Evolutionary conservation across 106 monocot genomes (phyloP).

Genomic region (Alisma plantagoaquatica): DNA sequence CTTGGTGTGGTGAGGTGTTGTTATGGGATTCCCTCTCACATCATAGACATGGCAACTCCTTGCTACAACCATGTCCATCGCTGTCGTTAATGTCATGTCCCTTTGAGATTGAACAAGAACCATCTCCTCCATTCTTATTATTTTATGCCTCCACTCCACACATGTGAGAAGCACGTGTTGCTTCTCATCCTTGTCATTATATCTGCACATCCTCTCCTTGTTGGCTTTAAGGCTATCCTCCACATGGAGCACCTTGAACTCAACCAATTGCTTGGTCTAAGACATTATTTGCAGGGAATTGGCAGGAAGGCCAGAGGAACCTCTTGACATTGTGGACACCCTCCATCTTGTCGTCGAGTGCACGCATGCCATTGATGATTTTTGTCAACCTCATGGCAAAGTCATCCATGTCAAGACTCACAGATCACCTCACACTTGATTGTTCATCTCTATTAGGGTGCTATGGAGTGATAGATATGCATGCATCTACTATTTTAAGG

Average conservation of each 20-base stretch:
- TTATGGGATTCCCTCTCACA: neutral
- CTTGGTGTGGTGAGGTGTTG: no score
- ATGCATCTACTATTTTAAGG: no score
- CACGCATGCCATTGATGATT: constrained; percentile 1
- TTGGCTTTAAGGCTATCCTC: neutral
- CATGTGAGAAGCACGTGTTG: neutral
- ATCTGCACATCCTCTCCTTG: neutral
- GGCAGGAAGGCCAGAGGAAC: neutral
- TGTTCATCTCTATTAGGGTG: no score
- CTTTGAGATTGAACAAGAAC: rapidly evolving
- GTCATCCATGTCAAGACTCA: neutral
- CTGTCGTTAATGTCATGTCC: no score
- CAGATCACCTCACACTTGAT: neutral
- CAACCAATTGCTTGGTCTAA: neutral
- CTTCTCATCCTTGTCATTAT: neutral
- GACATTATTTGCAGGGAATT: neutral
- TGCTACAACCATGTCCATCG: neutral
- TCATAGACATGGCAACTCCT: neutral
- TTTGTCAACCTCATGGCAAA: neutral
- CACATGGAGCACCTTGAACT: neutral
- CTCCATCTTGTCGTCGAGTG: neutral
- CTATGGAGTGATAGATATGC: no score
- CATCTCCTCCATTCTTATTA: neutral
- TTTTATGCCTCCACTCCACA: no score
- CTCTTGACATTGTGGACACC: neutral